phyloP scores from a whole-genome alignment of 768 basidiomycete species.

The Mycena crocata region DNA sequence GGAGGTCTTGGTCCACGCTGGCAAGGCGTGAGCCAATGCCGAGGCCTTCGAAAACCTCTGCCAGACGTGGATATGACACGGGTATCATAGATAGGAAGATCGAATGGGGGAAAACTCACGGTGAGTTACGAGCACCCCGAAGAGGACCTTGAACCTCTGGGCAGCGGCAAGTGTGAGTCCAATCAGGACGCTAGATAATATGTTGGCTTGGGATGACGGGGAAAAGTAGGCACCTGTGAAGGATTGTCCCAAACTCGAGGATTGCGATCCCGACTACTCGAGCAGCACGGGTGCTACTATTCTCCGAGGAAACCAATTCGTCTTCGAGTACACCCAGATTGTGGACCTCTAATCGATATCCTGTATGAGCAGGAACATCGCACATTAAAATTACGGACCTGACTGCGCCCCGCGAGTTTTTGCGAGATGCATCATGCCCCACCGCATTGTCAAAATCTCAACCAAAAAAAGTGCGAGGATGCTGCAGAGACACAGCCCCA shows the following conservation, averaged over 20 bases:
- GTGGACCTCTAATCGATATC: too few relatives aligned
- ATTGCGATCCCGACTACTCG: conserved; percentile 80
- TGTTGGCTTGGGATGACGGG: not conserved
- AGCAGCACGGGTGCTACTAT: not conserved
- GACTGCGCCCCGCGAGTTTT: not conserved
- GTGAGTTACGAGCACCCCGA: conserved; percentile 91
- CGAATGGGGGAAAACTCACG: conserved; percentile 63
- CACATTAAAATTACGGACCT: not conserved
- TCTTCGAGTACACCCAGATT: too few relatives aligned
- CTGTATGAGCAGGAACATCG: too few relatives aligned
- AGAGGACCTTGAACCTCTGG: conserved; percentile 82
- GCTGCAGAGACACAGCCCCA: conserved; percentile 84
- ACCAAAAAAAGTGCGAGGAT: conserved; percentile 88
- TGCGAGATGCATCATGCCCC: conserved; percentile 75
- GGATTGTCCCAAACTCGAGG: conserved; percentile 91
- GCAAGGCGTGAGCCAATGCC: conserved; percentile 93
- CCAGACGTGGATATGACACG: not conserved
- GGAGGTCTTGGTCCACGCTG: conserved; percentile 62
- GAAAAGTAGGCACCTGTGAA: conserved; percentile 70
- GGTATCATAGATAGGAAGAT: not conserved
- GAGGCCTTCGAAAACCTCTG: conserved; percentile 94
- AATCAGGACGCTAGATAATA: conserved; percentile 72
- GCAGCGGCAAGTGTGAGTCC: conserved; percentile 95
- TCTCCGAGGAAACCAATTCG: too few relatives aligned
- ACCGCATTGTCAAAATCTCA: conserved; percentile 80